phyloP scores from a whole-genome alignment of 257 asterid species.

The Solanum arcanum region DNA sequence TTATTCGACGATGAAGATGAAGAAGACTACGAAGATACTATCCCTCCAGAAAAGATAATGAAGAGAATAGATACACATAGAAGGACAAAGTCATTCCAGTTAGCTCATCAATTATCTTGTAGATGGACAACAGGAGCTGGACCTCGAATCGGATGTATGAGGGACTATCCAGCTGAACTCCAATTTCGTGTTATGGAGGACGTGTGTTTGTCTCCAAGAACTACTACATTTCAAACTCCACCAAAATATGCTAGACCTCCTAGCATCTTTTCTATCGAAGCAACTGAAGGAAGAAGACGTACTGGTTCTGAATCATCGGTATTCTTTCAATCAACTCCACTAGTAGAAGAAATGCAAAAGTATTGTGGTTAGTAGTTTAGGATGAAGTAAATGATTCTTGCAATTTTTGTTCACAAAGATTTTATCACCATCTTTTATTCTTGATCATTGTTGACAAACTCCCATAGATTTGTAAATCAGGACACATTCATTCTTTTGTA shows the following conservation, averaged over 20 bases:
- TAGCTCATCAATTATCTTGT: slow-evolving; percentile 67
- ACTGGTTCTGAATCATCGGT: background rate
- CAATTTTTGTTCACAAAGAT: background rate
- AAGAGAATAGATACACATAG: slow-evolving; percentile 60
- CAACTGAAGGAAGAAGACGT: background rate
- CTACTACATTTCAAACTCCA: slow-evolving; percentile 23
- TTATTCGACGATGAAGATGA: slow-evolving; percentile 32
- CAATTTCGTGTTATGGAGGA: slow-evolving; percentile 60
- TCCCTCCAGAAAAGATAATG: slow-evolving; percentile 51
- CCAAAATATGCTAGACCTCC: slow-evolving; percentile 8
- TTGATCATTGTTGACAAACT: background rate
- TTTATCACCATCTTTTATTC: background rate
- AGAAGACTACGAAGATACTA: slow-evolving; percentile 30
- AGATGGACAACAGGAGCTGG: slow-evolving; percentile 97
- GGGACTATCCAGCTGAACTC: slow-evolving; percentile 86
- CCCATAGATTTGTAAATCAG: background rate
- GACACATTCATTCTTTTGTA: background rate
- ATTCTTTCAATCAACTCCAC: background rate
- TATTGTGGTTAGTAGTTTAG: background rate
- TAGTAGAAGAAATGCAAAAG: background rate
- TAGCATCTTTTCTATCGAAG: background rate
- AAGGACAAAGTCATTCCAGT: slow-evolving; percentile 57
- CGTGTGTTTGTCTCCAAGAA: slow-evolving; percentile 59
- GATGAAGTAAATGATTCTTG: background rate
- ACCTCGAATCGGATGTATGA: slow-evolving; percentile 77